Evolutionary conservation across 1,139 yeast genomes (phyloP), one percentile per base, ranked within the genome.

Genomic region (Geotrichum klebahnii): DNA sequence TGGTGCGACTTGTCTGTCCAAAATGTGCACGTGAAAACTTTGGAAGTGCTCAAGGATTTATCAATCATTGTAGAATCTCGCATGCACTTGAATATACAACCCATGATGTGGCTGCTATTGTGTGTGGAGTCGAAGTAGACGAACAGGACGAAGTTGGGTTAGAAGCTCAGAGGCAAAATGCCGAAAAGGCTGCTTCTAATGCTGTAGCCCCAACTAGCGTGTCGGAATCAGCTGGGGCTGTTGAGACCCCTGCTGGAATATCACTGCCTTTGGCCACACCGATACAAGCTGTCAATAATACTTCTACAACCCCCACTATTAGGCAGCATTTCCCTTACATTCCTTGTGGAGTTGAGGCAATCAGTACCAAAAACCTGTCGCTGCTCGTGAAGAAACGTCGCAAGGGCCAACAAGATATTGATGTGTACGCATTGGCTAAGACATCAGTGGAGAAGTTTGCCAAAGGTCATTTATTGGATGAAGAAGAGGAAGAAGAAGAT

Each of bases 1-100:
- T 83, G 24, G 89, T 84, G 26, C 50, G 81, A 48, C 71, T 85
- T 23, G 80, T 80, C 5, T 85, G 95, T 63, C 80, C 82, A 0
- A 78, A 75, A 50, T 85, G 95, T 65, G 76, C 73, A 14, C 69
- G 92, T 50, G 76, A 80, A 46, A 84, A 84, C 55, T 85, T 85
- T 62, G 80, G 86, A 5, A 79, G 86, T 12, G 87, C 89, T 0
- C 94, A 85, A 63, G 94, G 94, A 22, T 84, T 85, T 55, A 73
- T 84, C 37, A 85, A 84, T 62, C 95, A 85, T 63, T 78, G 84
- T 55, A 70, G 94, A 55, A 76, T 83, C 24, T 85, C 90, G 3
- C 95, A 85, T 63, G 71, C 79, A n/a, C 78, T 77, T 53, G 88
- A 83, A 54, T 84, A 78, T 57, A 76, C 83, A 4, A 80, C 84